Percentiles rank a stretch among this genome's conserved stretches.
These are phyloP conservation scores for Solanum chilense DNA, from an alignment of 257 asterid genomes.

Conservation along the genomic window DNA sequence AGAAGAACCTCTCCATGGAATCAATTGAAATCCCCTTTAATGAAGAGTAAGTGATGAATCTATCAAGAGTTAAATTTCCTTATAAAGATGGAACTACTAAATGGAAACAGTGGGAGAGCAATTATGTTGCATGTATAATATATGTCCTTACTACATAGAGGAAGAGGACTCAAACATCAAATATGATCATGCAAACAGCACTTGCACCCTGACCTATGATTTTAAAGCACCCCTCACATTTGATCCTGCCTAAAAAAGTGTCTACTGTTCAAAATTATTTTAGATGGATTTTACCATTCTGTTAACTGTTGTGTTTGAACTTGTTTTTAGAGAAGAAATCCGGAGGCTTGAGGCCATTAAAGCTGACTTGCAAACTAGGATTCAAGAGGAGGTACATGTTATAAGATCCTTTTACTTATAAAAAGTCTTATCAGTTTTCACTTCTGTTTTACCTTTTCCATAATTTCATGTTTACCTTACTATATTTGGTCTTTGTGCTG, in stretches of 20 bases:
- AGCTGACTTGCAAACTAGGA: constrained; percentile 45
- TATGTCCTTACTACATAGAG: background rate
- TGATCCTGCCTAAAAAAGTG: background rate
- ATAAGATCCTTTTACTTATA: background rate
- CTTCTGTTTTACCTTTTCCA: background rate
- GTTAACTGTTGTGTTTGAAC: constrained; percentile 1
- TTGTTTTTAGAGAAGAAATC: constrained; percentile 51
- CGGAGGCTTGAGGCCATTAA: constrained; percentile 51
- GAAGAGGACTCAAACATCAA: background rate
- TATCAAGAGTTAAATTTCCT: constrained; percentile 1
- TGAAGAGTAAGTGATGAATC: constrained; percentile 69
- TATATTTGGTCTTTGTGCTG: constrained; percentile 1
- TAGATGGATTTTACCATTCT: background rate
- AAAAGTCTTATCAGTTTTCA: background rate
- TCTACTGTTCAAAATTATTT: background rate
- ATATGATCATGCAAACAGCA: background rate
- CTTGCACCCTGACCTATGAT: background rate
- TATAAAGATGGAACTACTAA: background rate
- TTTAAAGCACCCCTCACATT: background rate
- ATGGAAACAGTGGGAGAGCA: background rate
- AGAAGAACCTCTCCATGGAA: constrained; percentile 84
- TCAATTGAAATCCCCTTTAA: constrained; percentile 53
- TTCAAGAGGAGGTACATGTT: constrained; percentile 54
- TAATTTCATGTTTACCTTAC: background rate
- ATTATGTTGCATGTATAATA: background rate